Base-by-base conservation (phyloP, 2,329 filamentous ascomycete species). In the Nigrograna mackinnonii region DNA sequence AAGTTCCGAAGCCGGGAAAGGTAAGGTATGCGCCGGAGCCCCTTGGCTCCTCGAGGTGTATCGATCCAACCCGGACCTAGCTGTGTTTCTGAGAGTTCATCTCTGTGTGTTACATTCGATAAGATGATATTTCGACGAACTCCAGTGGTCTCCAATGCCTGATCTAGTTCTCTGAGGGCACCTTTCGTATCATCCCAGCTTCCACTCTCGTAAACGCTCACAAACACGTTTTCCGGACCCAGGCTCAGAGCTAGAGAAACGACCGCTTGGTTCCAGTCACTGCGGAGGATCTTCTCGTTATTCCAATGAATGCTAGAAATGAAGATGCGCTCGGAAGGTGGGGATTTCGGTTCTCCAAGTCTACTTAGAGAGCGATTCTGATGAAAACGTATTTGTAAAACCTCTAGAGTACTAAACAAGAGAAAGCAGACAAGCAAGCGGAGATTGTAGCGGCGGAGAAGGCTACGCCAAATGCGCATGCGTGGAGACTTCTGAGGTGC, bases 231-330 rank as follows among this genome's bases (percentile, higher is more conserved):
- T 3, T 81, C 73, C 0, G 77, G 67, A 0, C 85, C 85, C 3
- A 88, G 67, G 5, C 72, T 69, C 34, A 76, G 69, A 4, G 79
- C 75, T 16, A 89, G 68, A 2, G 77, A 70, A 5, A 85, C 44
- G 3, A 89, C 70, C 0, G 82, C 82, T 5, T 75, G 65, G 48
- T 77, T 83, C 85, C 86, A 89, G 53, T 84, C 77, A 4, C 71
- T 70, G 6, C 79, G 75, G 2, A 89, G 72, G 18, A 87, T 70
- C 2, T 63, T 60, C 46, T 79, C 85, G 49, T 81, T 81, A 55
- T 86, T 88, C 76, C 84, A 87, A 58, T 87, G 84, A 58, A 85
- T 81, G 47, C 80, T 81, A 4, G 84, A 81, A 46, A 90, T 86
- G 68, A 82, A 89, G 47, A 89, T 77, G 35, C 60, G 57, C 37